Percentiles rank a stretch among this genome's conserved stretches.
Conservation (phyloP, 2,329 filamentous ascomycete species). For the Fusarium nurragi region DNA sequence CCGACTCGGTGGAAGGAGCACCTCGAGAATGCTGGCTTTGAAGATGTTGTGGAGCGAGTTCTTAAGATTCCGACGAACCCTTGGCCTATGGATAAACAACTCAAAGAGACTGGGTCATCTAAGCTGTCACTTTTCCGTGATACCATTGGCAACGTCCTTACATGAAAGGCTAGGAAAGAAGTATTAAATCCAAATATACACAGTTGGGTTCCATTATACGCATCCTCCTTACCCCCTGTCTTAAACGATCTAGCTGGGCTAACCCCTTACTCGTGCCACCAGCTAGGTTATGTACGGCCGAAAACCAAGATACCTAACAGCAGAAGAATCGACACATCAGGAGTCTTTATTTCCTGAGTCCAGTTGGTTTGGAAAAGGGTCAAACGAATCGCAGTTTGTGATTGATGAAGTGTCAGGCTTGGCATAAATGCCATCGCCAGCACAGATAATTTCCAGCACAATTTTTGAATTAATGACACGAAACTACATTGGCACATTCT, state of each 20-base stretch:
- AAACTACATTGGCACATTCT: too few relatives aligned
- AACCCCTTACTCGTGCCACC: neutral
- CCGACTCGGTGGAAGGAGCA: conserved; percentile 35
- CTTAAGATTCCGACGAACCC: conserved; percentile 46
- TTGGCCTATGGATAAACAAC: conserved; percentile 45
- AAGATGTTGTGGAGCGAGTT: conserved; percentile 42
- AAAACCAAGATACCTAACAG: neutral
- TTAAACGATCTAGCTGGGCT: neutral
- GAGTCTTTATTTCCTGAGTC: neutral
- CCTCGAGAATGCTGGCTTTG: conserved; percentile 48
- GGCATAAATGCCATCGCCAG: too few relatives aligned
- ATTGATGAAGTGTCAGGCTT: too few relatives aligned
- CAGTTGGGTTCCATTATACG: conserved; percentile 42
- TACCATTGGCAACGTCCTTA: conserved; percentile 36
- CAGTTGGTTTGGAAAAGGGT: neutral
- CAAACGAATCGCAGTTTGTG: too few relatives aligned
- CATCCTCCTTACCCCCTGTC: neutral
- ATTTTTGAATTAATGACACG: too few relatives aligned
- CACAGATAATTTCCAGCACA: too few relatives aligned
- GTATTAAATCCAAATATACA: conserved; percentile 38
- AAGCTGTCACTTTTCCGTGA: conserved; percentile 42
- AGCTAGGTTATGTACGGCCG: conserved; percentile 30
- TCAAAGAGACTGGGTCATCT: conserved; percentile 45
- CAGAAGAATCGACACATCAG: neutral
- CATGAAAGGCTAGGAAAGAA: conserved; percentile 32